Base-by-base conservation (phyloP, 2,329 filamentous ascomycete species). In the Domatiomyces catenatus region DNA sequence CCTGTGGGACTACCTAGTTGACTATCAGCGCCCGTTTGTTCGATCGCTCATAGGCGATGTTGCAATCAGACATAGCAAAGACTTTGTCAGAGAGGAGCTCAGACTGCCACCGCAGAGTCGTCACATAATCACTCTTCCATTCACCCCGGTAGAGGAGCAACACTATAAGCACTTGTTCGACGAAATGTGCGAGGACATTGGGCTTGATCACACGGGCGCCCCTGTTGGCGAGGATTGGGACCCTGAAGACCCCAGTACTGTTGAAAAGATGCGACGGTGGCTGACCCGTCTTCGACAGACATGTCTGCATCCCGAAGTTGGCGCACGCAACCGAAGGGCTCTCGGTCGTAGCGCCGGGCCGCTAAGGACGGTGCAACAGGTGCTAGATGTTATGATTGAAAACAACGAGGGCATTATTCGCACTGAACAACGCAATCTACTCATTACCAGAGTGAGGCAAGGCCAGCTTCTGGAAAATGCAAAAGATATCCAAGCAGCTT, bases 371-470 rank as follows among this genome's bases (percentile, higher is more conserved):
- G 83, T 94, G 1, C 77, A 81, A 17, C 86, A 96, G 64, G 90
- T 96, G 1, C 71, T 98, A 8, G 82, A 87, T 56, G 80, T 83
- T 3, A 95, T 98, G 90, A 83, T 95, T 52, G 87, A 94, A 50
- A 81, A 90, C 61, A 88, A 83, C 44, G 84, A 90, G 51, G 71
- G 71, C 5, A 63, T 68, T 1, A 76, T 90, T 51, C 77, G 81
- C 48, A 67, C 74, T 0, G 81, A 90, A 52, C 82, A 92, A 61
- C 77, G 87, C 48, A 69, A 73, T 1, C 72, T 83, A 46, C 71
- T 94, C 5, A 63, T 77, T 2, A 73, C 73, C 32, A 79, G 78
- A 54, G 69, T 94, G 44, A 76, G 75, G 15, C 74, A 79, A 50
- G 90, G 86, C 0, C 89, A 95, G 58, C 68, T 95, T 2, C 72